Percentiles rank a stretch among this genome's conserved stretches.
phyloP scores from a whole-genome alignment of 1,139 yeast genomes.

The Taphrina populina region DNA sequence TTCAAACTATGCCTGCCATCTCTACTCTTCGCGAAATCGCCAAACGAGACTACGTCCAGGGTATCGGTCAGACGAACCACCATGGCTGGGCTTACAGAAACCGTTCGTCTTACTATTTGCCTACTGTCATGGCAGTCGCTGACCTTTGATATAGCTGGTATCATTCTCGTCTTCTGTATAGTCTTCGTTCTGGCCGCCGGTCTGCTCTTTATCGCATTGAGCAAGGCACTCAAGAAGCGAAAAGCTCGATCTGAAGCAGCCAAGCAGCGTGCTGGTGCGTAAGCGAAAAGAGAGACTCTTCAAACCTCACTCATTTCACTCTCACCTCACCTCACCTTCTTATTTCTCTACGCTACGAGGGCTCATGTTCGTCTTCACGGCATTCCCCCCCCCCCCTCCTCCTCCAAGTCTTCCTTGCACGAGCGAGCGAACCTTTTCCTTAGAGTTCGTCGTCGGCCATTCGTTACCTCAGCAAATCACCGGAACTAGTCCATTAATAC shows the following conservation, averaged over 20 bases:
- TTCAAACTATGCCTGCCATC: conserved; percentile 9
- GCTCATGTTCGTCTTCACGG: neutral
- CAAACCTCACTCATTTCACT: neutral
- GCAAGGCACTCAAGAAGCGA: conserved; percentile 17
- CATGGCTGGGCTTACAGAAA: conserved; percentile 22
- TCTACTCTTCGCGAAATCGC: neutral
- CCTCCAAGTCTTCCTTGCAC: conserved; percentile 3
- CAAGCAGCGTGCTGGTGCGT: conserved; percentile 29
- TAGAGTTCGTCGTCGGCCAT: neutral
- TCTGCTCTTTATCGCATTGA: conserved; percentile 10
- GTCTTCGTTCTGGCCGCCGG: conserved; percentile 19
- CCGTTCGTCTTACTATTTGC: conserved; percentile 10
- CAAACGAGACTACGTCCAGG: conserved; percentile 14
- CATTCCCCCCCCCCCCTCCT: neutral
- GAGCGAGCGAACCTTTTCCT: too few species aligned
- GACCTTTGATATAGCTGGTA: conserved; percentile 14
- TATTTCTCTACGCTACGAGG: neutral
- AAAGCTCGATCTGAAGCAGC: conserved; percentile 26
- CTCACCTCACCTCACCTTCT: too few species aligned
- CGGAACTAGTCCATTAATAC: too few species aligned
- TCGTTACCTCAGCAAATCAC: too few species aligned
- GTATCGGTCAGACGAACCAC: conserved; percentile 3
- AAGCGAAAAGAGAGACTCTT: too few species aligned
- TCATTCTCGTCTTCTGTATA: conserved; percentile 31
- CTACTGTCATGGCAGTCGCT: neutral